Base-by-base conservation (phyloP, 768 basidiomycete genomes). In the Macrocybe gigantea region DNA sequence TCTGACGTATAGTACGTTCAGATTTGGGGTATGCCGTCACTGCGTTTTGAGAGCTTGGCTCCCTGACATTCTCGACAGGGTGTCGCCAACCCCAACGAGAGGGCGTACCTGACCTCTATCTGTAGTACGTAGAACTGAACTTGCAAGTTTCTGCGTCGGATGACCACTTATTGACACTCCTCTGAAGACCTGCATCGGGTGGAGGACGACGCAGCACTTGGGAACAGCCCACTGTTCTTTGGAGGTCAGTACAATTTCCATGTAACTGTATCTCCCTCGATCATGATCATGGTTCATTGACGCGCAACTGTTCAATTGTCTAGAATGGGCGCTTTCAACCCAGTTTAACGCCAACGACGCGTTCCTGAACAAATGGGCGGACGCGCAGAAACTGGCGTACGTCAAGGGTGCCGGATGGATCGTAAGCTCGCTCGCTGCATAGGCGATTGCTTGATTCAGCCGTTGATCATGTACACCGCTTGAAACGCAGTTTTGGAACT, bases 91-190 rank as follows among this genome's bases (percentile, higher is more conserved):
- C 49, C 85, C 0, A 83, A 77, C 49, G 72, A 75, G 34, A 64
- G 76, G 0, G 85, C 88, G 0, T 90, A 90, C 61, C 48, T 90
- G 59, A 71, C 59, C 0, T 74, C 74, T 56, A 72, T 86, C 30
- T 91, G 88, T 73, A 88, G 86, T 87, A 61, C 36, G 78, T 68
- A 10, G 22, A 33, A 31, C 15, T 38, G 40, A 48, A 14, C n/a
- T 7, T 38, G n/a, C 49, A 39, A 13, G 9, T 29, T 30, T 6
- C n/a, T 30, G 7, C 15, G 10, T 33, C 4, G 14, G 32, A 45
- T 10, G 30, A 29, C 15, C 29, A 11, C 14, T 13, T 13, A 37
- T 34, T 15, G 32, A 41, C 9, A 6, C 11, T 15, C 39, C 7
- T 30, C 34, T 38, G 36, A 51, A 88, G 86, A 88, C 58, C 70